phyloP scores from a whole-genome alignment of 148 eudicot species.

The Arctostaphylos glauca region DNA sequence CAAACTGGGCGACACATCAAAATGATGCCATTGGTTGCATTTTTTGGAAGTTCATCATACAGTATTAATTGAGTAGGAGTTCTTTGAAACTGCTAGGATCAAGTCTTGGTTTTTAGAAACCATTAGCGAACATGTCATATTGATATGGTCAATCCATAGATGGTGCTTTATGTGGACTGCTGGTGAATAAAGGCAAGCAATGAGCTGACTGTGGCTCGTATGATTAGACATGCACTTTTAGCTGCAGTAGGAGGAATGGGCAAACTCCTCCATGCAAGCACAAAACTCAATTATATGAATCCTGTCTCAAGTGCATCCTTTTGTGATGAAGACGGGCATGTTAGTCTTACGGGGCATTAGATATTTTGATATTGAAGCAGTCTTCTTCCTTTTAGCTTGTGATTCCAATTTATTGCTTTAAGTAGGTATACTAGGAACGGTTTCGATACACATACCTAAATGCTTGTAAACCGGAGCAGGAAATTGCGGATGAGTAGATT shows the following conservation, averaged over 20 bases:
- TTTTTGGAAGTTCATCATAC: neutral
- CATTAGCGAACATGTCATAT: neutral
- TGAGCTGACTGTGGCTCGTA: neutral
- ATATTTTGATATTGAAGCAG: neutral
- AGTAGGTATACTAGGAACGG: neutral
- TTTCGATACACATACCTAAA: neutral
- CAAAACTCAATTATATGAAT: neutral
- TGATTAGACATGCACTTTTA: neutral
- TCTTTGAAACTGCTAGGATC: neutral
- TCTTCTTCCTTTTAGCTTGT: neutral
- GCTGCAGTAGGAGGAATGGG: neutral
- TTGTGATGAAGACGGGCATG: neutral
- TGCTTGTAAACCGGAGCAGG: neutral
- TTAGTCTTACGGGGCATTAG: neutral
- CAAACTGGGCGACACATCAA: neutral
- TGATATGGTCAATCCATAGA: neutral
- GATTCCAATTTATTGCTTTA: neutral
- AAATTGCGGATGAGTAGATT: neutral
- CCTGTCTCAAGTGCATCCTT: neutral
- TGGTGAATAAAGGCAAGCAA: neutral
- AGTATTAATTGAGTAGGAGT: neutral
- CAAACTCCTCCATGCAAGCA: neutral
- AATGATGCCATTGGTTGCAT: neutral
- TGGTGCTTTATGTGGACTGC: neutral
- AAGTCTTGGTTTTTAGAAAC: neutral